phyloP scores from a whole-genome alignment of 2,329 filamentous ascomycete species.

The Shiraia sp. region DNA sequence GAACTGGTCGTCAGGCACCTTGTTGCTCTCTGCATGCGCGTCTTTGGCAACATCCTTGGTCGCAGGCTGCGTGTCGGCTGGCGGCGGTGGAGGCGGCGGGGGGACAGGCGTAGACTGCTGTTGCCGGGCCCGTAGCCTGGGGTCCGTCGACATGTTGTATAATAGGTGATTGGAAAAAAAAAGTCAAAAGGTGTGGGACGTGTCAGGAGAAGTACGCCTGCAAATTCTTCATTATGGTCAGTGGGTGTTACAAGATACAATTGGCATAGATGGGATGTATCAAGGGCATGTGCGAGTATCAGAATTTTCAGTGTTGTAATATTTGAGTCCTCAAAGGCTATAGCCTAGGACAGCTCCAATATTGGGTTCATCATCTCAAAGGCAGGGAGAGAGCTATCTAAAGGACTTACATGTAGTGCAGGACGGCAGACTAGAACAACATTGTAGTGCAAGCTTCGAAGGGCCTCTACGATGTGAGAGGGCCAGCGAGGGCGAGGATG shows the following conservation, averaged over 20 bases:
- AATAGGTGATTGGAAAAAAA: too few relatives aligned
- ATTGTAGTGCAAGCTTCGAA: too few relatives aligned
- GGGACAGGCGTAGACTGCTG: slow-evolving; percentile 47
- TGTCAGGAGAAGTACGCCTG: slow-evolving; percentile 10
- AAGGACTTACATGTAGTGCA: slow-evolving; percentile 10
- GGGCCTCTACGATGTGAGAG: too few relatives aligned
- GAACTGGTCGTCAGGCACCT: slow-evolving; percentile 60
- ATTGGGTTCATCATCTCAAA: slow-evolving; percentile 61
- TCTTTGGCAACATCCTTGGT: slow-evolving; percentile 37
- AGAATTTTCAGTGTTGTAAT: slow-evolving; percentile 49
- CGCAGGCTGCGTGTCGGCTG: slow-evolving; percentile 41
- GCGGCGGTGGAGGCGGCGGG: slow-evolving; percentile 54
- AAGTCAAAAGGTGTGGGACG: too few relatives aligned
- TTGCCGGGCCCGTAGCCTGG: slow-evolving; percentile 54
- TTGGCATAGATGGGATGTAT: slow-evolving; percentile 9
- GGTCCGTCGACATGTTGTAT: slow-evolving; percentile 48
- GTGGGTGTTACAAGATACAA: slow-evolving; percentile 10
- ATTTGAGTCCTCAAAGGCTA: slow-evolving; percentile 56
- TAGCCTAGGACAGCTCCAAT: slow-evolving; percentile 77
- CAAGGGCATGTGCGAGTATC: slow-evolving; percentile 35
- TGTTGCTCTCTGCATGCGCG: slow-evolving; percentile 24
- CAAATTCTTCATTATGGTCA: slow-evolving; percentile 34
- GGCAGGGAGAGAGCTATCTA: slow-evolving; percentile 5
- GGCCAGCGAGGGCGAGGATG: too few relatives aligned
- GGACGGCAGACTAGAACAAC: not conserved